Evolutionary conservation across 768 basidiomycete species (phyloP).

Genomic region (Epithele typhae): DNA sequence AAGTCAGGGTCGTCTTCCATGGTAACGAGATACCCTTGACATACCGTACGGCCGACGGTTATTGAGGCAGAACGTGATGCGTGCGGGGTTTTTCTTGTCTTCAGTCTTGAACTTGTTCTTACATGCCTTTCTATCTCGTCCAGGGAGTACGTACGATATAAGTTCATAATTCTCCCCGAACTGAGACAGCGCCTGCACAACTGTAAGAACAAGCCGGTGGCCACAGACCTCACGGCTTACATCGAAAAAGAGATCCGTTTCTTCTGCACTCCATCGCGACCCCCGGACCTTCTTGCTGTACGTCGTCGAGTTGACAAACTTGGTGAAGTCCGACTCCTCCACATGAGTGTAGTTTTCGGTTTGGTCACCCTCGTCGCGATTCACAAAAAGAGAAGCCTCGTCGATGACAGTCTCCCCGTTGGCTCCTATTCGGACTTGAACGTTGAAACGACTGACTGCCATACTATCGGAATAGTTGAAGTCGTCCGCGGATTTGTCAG

Average conservation of each 20-base stretch:
- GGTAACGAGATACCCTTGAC: too few relatives aligned
- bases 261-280: slow-evolving; percentile 84
- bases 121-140: slow-evolving; percentile 83
- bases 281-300: slow-evolving; percentile 80
- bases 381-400: slow-evolving; percentile 78
- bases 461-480: slow-evolving; percentile 70
- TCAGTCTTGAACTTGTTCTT: slow-evolving; percentile 93
- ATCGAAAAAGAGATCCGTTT: slow-evolving; percentile 85
- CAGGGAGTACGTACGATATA: slow-evolving; percentile 80
- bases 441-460: slow-evolving; percentile 69
- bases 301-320: slow-evolving; percentile 81
- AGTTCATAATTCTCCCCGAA: slow-evolving; percentile 93
- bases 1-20: too few relatives aligned
- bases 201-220: slow-evolving; percentile 6
- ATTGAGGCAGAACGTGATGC: slow-evolving; percentile 72
- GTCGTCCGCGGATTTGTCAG: slow-evolving; percentile 48
- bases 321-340: slow-evolving; percentile 76
- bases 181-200: slow-evolving; percentile 71
- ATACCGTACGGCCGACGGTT: slow-evolving; percentile 73
- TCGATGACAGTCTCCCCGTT: slow-evolving; percentile 87
- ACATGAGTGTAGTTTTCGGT: slow-evolving; percentile 72
- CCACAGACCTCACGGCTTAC: slow-evolving; percentile 32
- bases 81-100: slow-evolving; percentile 73
- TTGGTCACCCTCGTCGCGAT: slow-evolving; percentile 63
- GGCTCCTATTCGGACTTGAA: slow-evolving; percentile 83